Conservation (phyloP, 2,329 filamentous ascomycete species). For the Penicillium oxalicum region DNA sequence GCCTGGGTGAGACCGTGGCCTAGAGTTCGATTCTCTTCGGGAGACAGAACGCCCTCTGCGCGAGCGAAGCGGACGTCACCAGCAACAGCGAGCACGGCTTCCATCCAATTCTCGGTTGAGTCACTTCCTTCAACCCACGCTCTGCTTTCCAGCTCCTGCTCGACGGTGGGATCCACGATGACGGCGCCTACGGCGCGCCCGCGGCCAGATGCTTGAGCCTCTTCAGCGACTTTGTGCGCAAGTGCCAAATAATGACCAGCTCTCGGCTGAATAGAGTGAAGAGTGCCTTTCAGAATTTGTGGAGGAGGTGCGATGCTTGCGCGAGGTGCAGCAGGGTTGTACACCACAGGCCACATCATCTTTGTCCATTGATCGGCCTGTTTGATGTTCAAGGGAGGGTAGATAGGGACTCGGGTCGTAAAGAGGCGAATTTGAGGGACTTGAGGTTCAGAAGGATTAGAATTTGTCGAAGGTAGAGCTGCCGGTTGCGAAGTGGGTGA, state of each 20-base stretch:
- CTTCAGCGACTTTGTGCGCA: constrained; percentile 34
- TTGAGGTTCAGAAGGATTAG: constrained; percentile 3
- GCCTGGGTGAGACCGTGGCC: constrained; percentile 22
- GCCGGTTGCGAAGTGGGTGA: not conserved
- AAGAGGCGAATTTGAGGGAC: constrained; percentile 22
- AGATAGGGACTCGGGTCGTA: constrained; percentile 34
- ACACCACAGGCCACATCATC: constrained; percentile 40
- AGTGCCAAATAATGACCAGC: constrained; percentile 38
- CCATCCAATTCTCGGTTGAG: constrained; percentile 19
- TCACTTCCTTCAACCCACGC: constrained; percentile 22
- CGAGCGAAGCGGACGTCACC: constrained; percentile 40
- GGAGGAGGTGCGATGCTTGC: constrained; percentile 39
- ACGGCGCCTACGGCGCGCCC: constrained; percentile 41
- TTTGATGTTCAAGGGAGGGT: constrained; percentile 35
- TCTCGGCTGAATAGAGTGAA: constrained; percentile 31
- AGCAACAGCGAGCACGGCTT: constrained; percentile 40
- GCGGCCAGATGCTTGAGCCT: constrained; percentile 31
- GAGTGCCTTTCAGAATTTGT: constrained; percentile 30
- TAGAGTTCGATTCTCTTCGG: constrained; percentile 17
- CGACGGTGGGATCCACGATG: constrained; percentile 40
- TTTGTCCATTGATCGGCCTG: constrained; percentile 41
- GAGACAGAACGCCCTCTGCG: constrained; percentile 22
- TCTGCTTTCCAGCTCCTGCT: constrained; percentile 17
- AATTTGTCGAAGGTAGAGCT: not conserved
- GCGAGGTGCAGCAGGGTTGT: constrained; percentile 42